Base-by-base conservation (phyloP, 192 early-diverging fungal genomes). In the Obelidium mucronatum region DNA sequence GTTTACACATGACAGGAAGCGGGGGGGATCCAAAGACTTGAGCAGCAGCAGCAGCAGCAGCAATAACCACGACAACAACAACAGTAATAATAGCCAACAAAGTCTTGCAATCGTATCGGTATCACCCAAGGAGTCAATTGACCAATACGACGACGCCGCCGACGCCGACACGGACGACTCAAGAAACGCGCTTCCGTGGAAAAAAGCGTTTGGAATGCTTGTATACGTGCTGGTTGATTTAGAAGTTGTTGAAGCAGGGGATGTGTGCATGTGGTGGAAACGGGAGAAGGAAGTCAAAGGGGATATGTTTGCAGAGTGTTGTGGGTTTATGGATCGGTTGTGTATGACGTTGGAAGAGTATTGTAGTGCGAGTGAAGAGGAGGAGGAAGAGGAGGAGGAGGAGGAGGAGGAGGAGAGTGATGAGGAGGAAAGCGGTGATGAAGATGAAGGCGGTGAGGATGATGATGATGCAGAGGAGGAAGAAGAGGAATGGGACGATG, bases 151-250 rank as follows among this genome's bases (percentile, higher is more conserved):
- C 44, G 44, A 48, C 44, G 44, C 44, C 8, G 11, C 8, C 19
- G 44, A 15, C 8, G 44, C 44, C 11, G n/a, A n/a, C n/a, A n/a
- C n/a, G n/a, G n/a, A n/a, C n/a, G n/a, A n/a, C n/a, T n/a, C n/a
- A n/a, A n/a, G n/a, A n/a, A n/a, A n/a, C n/a, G n/a, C n/a, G 51
- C 51, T 52, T 13, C 51, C 31, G 19, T 69, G 67, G 67, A 17
- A 40, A 33, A 24, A 8, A 8, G 67, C 42, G 44, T 52, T 69
- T 30, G 67, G 67, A 11, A 52, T 69, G 67, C 22, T 69, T 44
- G 67, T 69, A 5, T 69, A 69, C 30, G 67, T 69, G 5, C 28
- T 69, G 2, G 67, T 69, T n/a, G 67, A 69, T 33, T 30, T 54
- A 1, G 67, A 69, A 30, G 34, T 69, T 44, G 42, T 69, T 6